Base-by-base conservation (phyloP, 169 alveolate species). In the Amoebophrya sp. region DNA sequence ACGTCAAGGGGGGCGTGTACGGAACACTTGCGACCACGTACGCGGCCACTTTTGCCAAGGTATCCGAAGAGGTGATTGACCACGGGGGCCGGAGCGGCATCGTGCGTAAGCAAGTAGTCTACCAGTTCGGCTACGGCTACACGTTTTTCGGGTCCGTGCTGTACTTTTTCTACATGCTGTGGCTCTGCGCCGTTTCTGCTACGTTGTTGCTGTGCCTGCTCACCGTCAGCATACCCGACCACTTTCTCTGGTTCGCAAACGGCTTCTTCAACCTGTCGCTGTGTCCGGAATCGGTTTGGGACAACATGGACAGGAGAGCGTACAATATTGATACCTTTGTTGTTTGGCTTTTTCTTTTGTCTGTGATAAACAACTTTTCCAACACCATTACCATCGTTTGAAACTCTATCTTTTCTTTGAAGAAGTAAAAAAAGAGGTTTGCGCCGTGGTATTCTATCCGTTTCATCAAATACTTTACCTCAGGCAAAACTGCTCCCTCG, bases 111-210 rank as follows among this genome's bases (percentile, higher is more conserved):
- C 83, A 25, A 0, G 83, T 25, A 3, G 83, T 66, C 32, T 66
- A 66, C 83, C 83, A 66, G 35, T 66, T 25, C 83, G 83, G 83
- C 35, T 66, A 66, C 83, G 83, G 83, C 39, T 66, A 66, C 83
- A 66, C 83, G 32, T 66, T 66, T 66, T 66, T 66, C 83, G 83
- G 83, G 29, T 12, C 12, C 35, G 83, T 66, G 83, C 83, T 66
- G 7, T 66, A 25, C 83, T 18, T 18, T n/a, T 18, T n/a, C 39
- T 66, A 66, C 83, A n/a, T 66, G 29, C 35, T 66, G 83, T 66
- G 83, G 83, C 35, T 66, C 32, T 2, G 1, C 12, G 32, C 10
- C 7, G 18, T 66, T 25, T 66, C 83, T 3, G 2, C 18, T 3
- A 66, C 35, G 83, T n/a, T 66, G 29, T 25, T n/a, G 32, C 0